Base-by-base conservation (phyloP, 1,139 yeast species). In the Blastobotrys serpentis region DNA sequence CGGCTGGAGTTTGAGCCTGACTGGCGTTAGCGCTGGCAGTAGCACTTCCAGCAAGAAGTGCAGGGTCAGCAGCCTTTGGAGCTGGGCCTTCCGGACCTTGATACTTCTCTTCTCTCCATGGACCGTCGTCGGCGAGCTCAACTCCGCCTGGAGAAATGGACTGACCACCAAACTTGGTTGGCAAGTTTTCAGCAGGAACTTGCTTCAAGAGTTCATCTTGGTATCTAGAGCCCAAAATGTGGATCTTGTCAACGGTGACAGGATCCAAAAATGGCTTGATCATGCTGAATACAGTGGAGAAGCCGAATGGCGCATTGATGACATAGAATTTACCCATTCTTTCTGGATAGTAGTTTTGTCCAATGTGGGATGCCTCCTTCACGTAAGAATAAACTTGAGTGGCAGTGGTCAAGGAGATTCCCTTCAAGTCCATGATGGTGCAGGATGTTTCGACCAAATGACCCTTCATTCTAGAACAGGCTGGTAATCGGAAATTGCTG, bases 331-430 rank as follows among this genome's bases (percentile, higher is more conserved):
- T 89, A 63, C 98, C 98, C 98, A 92, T 90, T 72, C 98, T 85
- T 75, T 92, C 98, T n/a, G 98, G 98, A 69, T 92, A 92, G 71
- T 86, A 92, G 74, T 92, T 88, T 73, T 92, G 98, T 55, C 98
- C 97, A 64, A 92, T 88, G 61, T 78, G 74, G 17, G 96, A 86
- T 22, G 98, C 97, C 70, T 89, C 96, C 66, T 84, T 81, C 49
- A 92, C 95, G 70, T 90, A 92, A 21, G 84, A 76, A 60, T 89
- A 76, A 43, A 92, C 98, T 67, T 84, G 87, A 56, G 84, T 81
- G 34, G 96, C 96, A 46, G 94, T 73, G 29, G 84, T 73, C 55
- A 92, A 74, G 22, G 96, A 87, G 52, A 92, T 89, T 19, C 98
- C 98, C 74, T 92, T 92, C 67, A 92, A 78, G 67, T 92, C 98